These are phyloP conservation scores for Plasmodium fragile DNA, from an alignment of 169 alveolate species.

Conservation along the genomic window DNA sequence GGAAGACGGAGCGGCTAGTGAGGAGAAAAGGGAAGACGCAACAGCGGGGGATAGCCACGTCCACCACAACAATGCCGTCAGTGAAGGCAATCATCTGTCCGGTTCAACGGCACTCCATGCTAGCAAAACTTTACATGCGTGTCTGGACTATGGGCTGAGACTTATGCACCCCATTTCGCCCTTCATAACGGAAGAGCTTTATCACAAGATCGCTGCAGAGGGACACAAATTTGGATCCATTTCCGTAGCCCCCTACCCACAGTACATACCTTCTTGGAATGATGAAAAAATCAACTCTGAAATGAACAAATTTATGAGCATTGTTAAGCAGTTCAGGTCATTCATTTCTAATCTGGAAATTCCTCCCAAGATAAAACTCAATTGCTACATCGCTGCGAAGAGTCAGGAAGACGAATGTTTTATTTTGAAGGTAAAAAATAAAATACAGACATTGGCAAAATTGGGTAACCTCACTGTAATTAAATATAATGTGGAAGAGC, in stretches of 20 bases:
- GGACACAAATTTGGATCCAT: conserved; percentile 78
- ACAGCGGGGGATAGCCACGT: neutral
- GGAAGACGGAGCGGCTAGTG: neutral
- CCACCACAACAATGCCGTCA: conserved; percentile 81
- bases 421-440: conserved; percentile 76
- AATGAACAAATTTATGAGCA: conserved; percentile 77
- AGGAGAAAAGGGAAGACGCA: conserved; percentile 28
- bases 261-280: conserved; percentile 44
- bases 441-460: conserved; percentile 74
- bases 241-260: conserved; percentile 81
- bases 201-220: conserved; percentile 92
- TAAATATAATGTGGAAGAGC: conserved; percentile 70
- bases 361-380: conserved; percentile 81
- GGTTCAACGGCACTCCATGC: conserved; percentile 64
- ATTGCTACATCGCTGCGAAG: conserved; percentile 81
- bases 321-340: conserved; percentile 84
- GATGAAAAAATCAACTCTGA: conserved; percentile 62
- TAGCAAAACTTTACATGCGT: conserved; percentile 80
- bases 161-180: conserved; percentile 99
- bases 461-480: conserved; percentile 33
- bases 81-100: neutral
- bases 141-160: conserved; percentile 90
- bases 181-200: conserved; percentile 97
- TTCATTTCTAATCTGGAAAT: conserved; percentile 85
- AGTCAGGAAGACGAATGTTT: conserved; percentile 64